These are phyloP conservation scores for Mycena polygramma DNA, from an alignment of 768 basidiomycete species.

Conservation along the genomic window DNA sequence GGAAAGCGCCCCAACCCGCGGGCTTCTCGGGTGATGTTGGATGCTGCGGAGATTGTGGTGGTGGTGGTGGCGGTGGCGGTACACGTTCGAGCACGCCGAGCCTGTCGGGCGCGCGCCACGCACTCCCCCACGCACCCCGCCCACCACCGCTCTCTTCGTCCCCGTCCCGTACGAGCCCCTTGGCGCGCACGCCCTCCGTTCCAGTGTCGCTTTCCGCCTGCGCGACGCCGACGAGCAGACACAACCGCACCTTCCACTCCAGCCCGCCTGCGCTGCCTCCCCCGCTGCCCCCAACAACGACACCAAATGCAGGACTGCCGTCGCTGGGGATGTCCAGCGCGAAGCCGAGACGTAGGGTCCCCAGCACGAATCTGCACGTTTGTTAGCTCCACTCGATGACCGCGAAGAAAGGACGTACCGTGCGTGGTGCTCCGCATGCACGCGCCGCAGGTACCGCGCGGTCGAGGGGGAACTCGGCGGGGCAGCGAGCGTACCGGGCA, in stretches of 20 bases:
- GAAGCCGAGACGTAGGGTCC: slow-evolving; percentile 85
- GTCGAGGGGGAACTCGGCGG: slow-evolving; percentile 47
- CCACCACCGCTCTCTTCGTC: slow-evolving; percentile 23
- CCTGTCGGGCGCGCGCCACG: slow-evolving; percentile 69
- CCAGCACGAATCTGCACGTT: slow-evolving; percentile 62
- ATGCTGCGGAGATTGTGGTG: slow-evolving; percentile 33
- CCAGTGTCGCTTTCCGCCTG: slow-evolving; percentile 58
- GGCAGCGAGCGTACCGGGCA: slow-evolving; percentile 72
- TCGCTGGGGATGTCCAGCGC: slow-evolving; percentile 94
- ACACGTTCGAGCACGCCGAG: slow-evolving; percentile 60
- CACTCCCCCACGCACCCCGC: slow-evolving; percentile 78
- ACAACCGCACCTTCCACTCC: slow-evolving; percentile 90
- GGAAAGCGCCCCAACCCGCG: slow-evolving; percentile 56
- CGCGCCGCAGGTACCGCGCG: slow-evolving; percentile 70
- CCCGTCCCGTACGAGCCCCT: slow-evolving; percentile 69
- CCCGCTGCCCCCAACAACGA: slow-evolving; percentile 60
- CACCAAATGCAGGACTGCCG: slow-evolving; percentile 87
- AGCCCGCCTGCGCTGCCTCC: slow-evolving; percentile 73
- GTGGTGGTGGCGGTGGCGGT: slow-evolving; percentile 37
- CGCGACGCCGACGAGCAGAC: slow-evolving; percentile 85
- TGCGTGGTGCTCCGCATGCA: slow-evolving; percentile 90
- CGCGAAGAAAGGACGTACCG: slow-evolving; percentile 44
- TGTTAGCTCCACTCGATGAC: too few relatives aligned
- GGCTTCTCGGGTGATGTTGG: slow-evolving; percentile 42
- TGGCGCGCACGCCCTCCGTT: slow-evolving; percentile 65